These are phyloP conservation scores for Aspergillus fumigatus DNA, from an alignment of 2,329 filamentous ascomycete species.

Conservation along the genomic window DNA sequence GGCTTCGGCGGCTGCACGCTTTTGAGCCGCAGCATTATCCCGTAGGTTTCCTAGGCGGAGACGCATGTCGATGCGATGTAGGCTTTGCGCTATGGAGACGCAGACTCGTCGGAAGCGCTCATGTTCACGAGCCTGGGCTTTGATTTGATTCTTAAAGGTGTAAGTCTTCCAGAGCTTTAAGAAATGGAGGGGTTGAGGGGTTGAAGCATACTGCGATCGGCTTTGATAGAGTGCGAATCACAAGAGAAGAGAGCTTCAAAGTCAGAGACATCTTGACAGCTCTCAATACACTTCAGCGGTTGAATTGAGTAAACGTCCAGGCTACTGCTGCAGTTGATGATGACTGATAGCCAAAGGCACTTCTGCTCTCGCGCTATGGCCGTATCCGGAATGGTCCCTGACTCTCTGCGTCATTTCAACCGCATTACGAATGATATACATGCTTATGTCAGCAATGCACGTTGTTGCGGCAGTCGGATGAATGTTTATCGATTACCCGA, in stretches of 20 bases:
- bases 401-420: slow-evolving; percentile 7
- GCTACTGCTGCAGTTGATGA: neutral
- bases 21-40: slow-evolving; percentile 51
- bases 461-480: slow-evolving; percentile 23
- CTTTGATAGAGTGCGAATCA: slow-evolving; percentile 62
- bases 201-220: slow-evolving; percentile 56
- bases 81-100: slow-evolving; percentile 57
- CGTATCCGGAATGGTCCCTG: slow-evolving; percentile 1
- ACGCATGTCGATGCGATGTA: slow-evolving; percentile 65
- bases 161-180: slow-evolving; percentile 15
- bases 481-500: slow-evolving; percentile 39
- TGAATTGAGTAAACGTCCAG: neutral
- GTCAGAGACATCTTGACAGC: slow-evolving; percentile 54
- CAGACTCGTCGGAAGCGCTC: slow-evolving; percentile 60
- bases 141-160: slow-evolving; percentile 58
- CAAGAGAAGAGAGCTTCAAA: slow-evolving; percentile 61
- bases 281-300: neutral
- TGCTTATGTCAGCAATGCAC: slow-evolving; percentile 21
- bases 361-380: neutral
- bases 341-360: slow-evolving; percentile 11
- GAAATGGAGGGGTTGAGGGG: neutral
- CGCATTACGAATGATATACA: slow-evolving; percentile 11
- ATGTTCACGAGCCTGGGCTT: slow-evolving; percentile 64
- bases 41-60: slow-evolving; percentile 62
- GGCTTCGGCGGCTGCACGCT: slow-evolving; percentile 48